Conservation (phyloP, 108 stramenopile species). For the Cyclotella atomus region DNA sequence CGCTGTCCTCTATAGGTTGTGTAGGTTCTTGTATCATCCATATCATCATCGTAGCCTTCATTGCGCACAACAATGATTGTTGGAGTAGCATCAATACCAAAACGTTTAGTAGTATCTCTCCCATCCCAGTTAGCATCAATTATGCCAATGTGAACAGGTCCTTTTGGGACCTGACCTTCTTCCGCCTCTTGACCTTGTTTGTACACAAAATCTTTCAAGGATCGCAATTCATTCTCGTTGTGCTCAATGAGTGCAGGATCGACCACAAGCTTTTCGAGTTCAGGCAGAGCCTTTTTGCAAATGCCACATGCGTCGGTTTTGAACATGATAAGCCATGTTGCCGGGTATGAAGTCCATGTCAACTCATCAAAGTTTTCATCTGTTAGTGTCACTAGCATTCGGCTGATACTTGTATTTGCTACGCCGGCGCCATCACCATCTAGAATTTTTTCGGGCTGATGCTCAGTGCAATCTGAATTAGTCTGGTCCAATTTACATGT, state of each 20-base stretch:
- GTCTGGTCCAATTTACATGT: background rate
- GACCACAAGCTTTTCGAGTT: conserved; percentile 19
- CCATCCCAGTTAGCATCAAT: conserved; percentile 46
- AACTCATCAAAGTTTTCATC: conserved; percentile 46
- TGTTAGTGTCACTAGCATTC: conserved; percentile 19
- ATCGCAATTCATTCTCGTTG: background rate
- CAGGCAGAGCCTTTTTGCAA: conserved; percentile 39
- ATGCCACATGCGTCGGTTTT: conserved; percentile 43
- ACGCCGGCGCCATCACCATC: background rate
- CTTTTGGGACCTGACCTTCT: conserved; percentile 17
- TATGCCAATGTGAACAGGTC: conserved; percentile 40
- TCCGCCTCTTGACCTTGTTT: background rate
- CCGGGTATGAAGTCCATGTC: conserved; percentile 31
- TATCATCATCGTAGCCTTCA: conserved; percentile 22
- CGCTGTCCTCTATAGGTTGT: conserved; percentile 40
- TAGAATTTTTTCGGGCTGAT: background rate
- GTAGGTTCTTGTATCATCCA: conserved; percentile 34
- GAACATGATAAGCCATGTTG: conserved; percentile 56
- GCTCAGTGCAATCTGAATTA: background rate
- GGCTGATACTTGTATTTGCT: background rate
- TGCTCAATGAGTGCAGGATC: conserved; percentile 20
- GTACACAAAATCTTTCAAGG: background rate
- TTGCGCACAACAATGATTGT: conserved; percentile 37
- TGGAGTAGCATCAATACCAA: conserved; percentile 43
- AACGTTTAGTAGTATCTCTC: conserved; percentile 39